A percentile compares a stretch with the other conserved stretches of the same genome.
These are phyloP conservation scores for Alloteropsis semialata DNA, from an alignment of 176 grass and related monocot genomes.

Conservation along the genomic window DNA sequence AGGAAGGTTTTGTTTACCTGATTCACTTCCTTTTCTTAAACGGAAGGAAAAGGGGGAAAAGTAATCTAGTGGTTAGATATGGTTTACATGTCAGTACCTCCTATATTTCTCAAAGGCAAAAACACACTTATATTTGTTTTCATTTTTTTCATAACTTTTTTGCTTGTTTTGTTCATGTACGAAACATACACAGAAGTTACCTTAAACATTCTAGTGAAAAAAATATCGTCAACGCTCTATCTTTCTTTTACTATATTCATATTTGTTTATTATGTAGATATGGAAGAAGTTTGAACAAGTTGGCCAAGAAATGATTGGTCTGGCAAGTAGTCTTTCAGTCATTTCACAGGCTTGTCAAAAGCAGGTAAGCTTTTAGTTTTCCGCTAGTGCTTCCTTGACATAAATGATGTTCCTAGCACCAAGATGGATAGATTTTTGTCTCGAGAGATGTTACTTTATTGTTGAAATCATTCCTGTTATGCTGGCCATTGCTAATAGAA, in stretches of 20 bases:
- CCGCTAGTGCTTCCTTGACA: neutral
- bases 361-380: conserved; percentile 48
- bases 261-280: conserved; percentile 45
- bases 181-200: neutral
- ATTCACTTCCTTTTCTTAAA: conserved; percentile 23
- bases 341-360: conserved; percentile 65
- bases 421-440: neutral
- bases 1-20: neutral
- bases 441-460: neutral
- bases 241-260: neutral
- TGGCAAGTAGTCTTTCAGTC: conserved; percentile 60
- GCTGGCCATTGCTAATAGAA: conserved; percentile 12
- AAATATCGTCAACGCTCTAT: neutral
- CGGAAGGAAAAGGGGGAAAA: neutral
- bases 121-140: conserved; percentile 13
- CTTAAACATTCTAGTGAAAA: conserved; percentile 13
- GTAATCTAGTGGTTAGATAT: conserved; percentile 7
- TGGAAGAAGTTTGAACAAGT: conserved; percentile 72
- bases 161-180: conserved; percentile 18
- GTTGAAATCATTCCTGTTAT: conserved; percentile 31
- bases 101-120: neutral
- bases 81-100: neutral
- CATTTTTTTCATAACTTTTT: neutral
- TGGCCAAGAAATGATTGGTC: conserved; percentile 58
- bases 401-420: neutral